These are phyloP conservation scores for Coprinopsis marcescibilis DNA, from an alignment of 768 basidiomycete species.

Conservation along the genomic window DNA sequence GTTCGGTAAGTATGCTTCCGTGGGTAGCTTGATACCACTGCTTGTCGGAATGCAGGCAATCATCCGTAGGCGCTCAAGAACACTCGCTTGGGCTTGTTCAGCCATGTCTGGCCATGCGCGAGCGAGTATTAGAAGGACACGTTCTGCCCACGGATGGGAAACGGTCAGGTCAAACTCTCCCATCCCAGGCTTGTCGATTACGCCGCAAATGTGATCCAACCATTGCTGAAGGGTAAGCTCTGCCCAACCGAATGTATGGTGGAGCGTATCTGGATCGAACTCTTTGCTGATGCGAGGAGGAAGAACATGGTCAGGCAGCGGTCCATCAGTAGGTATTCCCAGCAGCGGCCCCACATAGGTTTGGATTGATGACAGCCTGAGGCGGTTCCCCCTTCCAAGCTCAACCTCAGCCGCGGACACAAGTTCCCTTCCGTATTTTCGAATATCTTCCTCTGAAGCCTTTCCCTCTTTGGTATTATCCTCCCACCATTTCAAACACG, in stretches of 20 bases:
- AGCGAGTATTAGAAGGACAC: slow-evolving; percentile 58
- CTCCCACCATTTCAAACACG: slow-evolving; percentile 87
- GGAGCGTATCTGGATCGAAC: slow-evolving; percentile 46
- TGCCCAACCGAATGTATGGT: slow-evolving; percentile 62
- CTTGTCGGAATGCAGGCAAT: slow-evolving; percentile 68
- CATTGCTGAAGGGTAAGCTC: slow-evolving; percentile 76
- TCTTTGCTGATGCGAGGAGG: slow-evolving; percentile 59
- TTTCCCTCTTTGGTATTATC: slow-evolving; percentile 12
- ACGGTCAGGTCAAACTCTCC: slow-evolving; percentile 56
- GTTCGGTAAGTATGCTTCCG: slow-evolving; percentile 76
- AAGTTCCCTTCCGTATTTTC: slow-evolving; percentile 48
- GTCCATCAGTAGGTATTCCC: slow-evolving; percentile 58
- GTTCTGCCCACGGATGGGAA: slow-evolving; percentile 76
- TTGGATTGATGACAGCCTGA: slow-evolving; percentile 62
- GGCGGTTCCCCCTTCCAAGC: slow-evolving; percentile 44
- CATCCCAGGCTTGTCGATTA: slow-evolving; percentile 30
- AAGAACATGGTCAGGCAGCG: slow-evolving; percentile 68
- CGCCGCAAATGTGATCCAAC: slow-evolving; percentile 58
- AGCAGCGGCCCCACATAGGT: slow-evolving; percentile 65
- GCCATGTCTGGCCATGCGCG: slow-evolving; percentile 69
- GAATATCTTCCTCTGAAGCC: slow-evolving; percentile 24
- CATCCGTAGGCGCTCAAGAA: slow-evolving; percentile 40
- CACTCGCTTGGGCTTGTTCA: slow-evolving; percentile 37
- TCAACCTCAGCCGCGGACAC: slow-evolving; percentile 64
- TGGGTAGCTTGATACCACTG: slow-evolving; percentile 65